phyloP scores from a whole-genome alignment of 2,329 filamentous ascomycete species.

The Fonsecaea multimorphosa region DNA sequence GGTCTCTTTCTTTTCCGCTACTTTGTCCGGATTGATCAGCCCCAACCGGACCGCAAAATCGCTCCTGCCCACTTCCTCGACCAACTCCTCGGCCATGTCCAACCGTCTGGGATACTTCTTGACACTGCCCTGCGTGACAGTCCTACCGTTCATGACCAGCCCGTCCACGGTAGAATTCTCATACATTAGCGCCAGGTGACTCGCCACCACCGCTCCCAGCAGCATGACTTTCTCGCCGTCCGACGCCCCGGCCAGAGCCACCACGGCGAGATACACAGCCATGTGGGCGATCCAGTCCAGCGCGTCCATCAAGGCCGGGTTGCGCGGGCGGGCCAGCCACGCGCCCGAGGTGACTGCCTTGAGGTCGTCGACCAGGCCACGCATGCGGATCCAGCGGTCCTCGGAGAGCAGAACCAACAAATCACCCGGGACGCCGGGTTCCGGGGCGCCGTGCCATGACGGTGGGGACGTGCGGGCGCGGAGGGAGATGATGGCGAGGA shows the following conservation, averaged over 20 bases:
- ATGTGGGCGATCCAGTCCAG: slow-evolving; percentile 54
- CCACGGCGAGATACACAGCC: slow-evolving; percentile 64
- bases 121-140: slow-evolving; percentile 38
- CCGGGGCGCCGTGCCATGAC: slow-evolving; percentile 47
- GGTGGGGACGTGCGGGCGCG: slow-evolving; percentile 55
- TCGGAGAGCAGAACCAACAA: slow-evolving; percentile 61
- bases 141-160: slow-evolving; percentile 60
- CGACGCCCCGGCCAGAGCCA: slow-evolving; percentile 62
- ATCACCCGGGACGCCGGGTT: slow-evolving; percentile 51
- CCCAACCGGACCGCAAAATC: slow-evolving; percentile 50
- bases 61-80: slow-evolving; percentile 44
- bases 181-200: slow-evolving; percentile 60
- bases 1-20: neutral
- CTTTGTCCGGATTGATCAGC: slow-evolving; percentile 41
- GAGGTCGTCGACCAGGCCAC: slow-evolving; percentile 62
- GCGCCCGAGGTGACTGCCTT: slow-evolving; percentile 64
- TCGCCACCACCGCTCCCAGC: slow-evolving; percentile 59
- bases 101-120: slow-evolving; percentile 45
- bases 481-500: slow-evolving; percentile 64
- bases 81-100: slow-evolving; percentile 49
- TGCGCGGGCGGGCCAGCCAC: slow-evolving; percentile 58
- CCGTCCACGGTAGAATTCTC: slow-evolving; percentile 59
- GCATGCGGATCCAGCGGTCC: slow-evolving; percentile 60
- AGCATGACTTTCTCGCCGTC: slow-evolving; percentile 61
- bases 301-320: slow-evolving; percentile 50